Conservation (phyloP, 306 rosid genomes). For the Acmispon strigosus region DNA sequence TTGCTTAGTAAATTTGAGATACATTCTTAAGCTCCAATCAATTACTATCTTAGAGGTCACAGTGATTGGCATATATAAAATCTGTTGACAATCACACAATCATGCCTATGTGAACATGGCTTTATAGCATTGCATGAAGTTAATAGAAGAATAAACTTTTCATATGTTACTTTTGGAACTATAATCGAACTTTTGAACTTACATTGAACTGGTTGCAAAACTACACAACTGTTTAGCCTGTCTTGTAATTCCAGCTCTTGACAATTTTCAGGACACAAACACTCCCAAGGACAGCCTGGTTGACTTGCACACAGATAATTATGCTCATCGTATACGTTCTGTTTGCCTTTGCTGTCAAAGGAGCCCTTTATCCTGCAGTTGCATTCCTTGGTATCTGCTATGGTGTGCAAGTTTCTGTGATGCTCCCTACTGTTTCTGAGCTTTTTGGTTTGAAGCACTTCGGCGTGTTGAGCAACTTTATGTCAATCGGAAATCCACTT, state of each 20-base stretch:
- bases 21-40: background rate
- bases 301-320: conserved; percentile 52
- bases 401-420: conserved; percentile 58
- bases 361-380: conserved; percentile 51
- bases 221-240: background rate
- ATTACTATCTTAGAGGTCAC: background rate
- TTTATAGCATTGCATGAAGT: conserved; percentile 9
- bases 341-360: conserved; percentile 57
- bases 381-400: conserved; percentile 67
- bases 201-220: background rate
- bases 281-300: conserved; percentile 62
- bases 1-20: background rate
- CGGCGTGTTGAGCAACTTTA: conserved; percentile 50
- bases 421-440: conserved; percentile 78
- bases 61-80: background rate
- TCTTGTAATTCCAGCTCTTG: background rate
- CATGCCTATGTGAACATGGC: background rate
- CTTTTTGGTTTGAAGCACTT: conserved; percentile 70
- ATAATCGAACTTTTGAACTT: background rate
- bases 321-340: conserved; percentile 60
- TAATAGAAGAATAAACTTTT: background rate
- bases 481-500: conserved; percentile 64
- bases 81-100: background rate
- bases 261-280: conserved; percentile 45
- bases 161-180: background rate